Evolutionary conservation across 345 rosid species (phyloP), one percentile per base, ranked within the genome.

Genomic region (Geranium brycei): DNA sequence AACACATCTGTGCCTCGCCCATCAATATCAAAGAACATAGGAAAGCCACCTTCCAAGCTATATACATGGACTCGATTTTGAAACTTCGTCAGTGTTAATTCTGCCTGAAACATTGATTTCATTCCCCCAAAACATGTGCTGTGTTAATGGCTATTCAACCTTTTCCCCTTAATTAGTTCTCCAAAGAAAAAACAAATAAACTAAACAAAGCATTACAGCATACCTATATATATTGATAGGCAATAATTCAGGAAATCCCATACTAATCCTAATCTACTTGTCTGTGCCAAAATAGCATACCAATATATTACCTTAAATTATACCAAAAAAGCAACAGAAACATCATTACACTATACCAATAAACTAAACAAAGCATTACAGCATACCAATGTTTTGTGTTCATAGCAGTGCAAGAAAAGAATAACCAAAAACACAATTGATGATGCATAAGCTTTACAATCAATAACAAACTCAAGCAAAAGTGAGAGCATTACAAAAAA

Each of bases 21-120:
- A 79, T 90, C 98, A 0, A 86, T 78, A 64, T 92, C 96, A 31
- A 92, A 90, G 71, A 92, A 86, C 86, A 85, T 66, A 4, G 97
- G 98, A 58, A 82, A 77, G 55, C 87, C 95, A 38, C 90, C 96
- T 81, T 92, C 98, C 32, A 87, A 78, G 61, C 81, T 63, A 64
- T 80, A 92, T 1, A 92, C 86, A 64, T 73, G 84, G 6, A 80
- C 96, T 28, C 98, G 84, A 74, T 86, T 92, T 58, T 86, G 96
- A 73, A 86, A 82, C 84, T 89, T 92, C 3, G 91, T 72, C 30
- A 90, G 85, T n/a, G 88, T 82, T 18, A 92, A 64, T 76, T 89
- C 97, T 10, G 83, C 87, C 98, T 93, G 77, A 31, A 56, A 73
- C 11, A 65, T 28, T 28, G 60, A 58, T 60, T 17, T 16, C 11